These are phyloP conservation scores for Mayamaea pseudoterrestris DNA, from an alignment of 108 stramenopile species.

Conservation along the genomic window DNA sequence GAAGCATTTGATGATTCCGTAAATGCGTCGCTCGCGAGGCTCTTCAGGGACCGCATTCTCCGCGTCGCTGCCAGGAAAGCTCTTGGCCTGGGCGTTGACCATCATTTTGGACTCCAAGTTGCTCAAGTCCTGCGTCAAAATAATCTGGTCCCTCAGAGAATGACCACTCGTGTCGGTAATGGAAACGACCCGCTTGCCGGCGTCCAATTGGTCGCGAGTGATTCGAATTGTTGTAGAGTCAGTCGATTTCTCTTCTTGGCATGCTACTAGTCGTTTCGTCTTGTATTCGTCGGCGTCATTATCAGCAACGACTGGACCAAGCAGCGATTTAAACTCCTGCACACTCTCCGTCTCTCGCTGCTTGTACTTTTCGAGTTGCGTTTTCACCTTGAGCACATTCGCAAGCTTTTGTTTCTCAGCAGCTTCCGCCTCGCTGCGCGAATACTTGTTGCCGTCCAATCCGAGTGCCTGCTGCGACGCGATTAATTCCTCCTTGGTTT, in stretches of 20 bases:
- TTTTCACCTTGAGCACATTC: conserved; percentile 40
- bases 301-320: conserved; percentile 25
- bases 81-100: conserved; percentile 36
- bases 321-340: conserved; percentile 22
- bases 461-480: conserved; percentile 35
- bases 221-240: conserved; percentile 25
- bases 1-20: conserved; percentile 62
- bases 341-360: conserved; percentile 50
- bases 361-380: conserved; percentile 46
- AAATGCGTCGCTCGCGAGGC: conserved; percentile 13
- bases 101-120: conserved; percentile 58
- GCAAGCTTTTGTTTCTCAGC: conserved; percentile 64
- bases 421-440: conserved; percentile 54
- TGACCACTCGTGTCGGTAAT: conserved; percentile 52
- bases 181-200: conserved; percentile 64
- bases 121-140: conserved; percentile 72
- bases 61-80: conserved; percentile 59
- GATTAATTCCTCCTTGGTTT: conserved; percentile 39
- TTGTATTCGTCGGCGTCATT: conserved; percentile 9
- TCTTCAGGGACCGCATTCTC: conserved; percentile 37
- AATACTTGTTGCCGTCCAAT: conserved; percentile 67
- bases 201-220: conserved; percentile 67
- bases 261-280: conserved; percentile 16
- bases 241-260: conserved; percentile 26
- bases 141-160: conserved; percentile 34